Conservation (phyloP, 805 yeast species). For the Jamesozyma lodderae region DNA sequence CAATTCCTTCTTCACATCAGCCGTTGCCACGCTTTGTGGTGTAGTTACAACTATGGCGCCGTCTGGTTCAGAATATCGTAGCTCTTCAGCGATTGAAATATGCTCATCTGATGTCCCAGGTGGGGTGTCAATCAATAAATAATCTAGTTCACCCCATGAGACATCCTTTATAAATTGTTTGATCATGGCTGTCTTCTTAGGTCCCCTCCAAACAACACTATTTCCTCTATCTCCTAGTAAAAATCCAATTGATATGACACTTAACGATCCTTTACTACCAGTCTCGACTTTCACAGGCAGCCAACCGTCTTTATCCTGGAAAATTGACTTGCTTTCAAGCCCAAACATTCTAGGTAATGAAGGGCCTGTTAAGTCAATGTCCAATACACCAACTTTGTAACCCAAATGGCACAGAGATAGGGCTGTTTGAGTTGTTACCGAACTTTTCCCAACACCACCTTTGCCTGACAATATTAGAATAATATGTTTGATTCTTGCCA, state of each 20-base stretch:
- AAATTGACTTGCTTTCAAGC: slow-evolving; percentile 67
- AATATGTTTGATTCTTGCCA: slow-evolving; percentile 59
- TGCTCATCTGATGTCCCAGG: slow-evolving; percentile 99
- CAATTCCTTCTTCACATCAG: slow-evolving; percentile 90
- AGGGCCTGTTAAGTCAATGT: slow-evolving; percentile 94
- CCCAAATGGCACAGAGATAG: slow-evolving; percentile 66
- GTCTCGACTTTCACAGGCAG: slow-evolving; percentile 57
- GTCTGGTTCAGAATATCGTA: slow-evolving; percentile 61
- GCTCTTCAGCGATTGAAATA: slow-evolving; percentile 89
- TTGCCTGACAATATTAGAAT: slow-evolving; percentile 82
- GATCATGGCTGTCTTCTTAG: slow-evolving; percentile 96
- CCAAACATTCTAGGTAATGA: slow-evolving; percentile 96
- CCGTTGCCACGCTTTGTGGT: slow-evolving; percentile 87
- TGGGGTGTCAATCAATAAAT: slow-evolving; percentile 87
- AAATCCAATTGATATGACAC: slow-evolving; percentile 84
- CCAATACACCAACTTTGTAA: slow-evolving; percentile 83
- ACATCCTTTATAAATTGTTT: slow-evolving; percentile 88
- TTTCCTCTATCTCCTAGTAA: slow-evolving; percentile 74
- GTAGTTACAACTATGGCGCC: slow-evolving; percentile 96
- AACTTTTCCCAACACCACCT: slow-evolving; percentile 96
- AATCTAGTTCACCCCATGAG: slow-evolving; percentile 73
- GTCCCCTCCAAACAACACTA: slow-evolving; percentile 97
- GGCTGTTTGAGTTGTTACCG: slow-evolving; percentile 91
- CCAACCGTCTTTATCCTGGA: slow-evolving; percentile 82
- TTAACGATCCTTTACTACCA: slow-evolving; percentile 38